Base-by-base conservation (phyloP, 2,329 filamentous ascomycete genomes). In the Fusarium pseudonygamai region DNA sequence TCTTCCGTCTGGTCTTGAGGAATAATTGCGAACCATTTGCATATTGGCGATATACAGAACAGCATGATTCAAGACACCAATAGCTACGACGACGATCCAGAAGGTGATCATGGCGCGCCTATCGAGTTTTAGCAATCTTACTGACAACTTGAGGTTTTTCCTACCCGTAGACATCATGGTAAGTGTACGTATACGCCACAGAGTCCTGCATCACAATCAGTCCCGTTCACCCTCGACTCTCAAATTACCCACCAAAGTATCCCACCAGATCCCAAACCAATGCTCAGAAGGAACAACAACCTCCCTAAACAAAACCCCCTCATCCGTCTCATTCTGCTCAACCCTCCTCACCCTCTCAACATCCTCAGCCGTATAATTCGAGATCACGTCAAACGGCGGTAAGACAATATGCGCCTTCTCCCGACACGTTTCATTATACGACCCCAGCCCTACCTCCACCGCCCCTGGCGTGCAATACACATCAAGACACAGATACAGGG, bases 161-260 rank as follows among this genome's bases (percentile, higher is more conserved):
- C n/a, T 75, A 84, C 82, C 81, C 81, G 45, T 85, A 85, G 7
- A 74, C 26, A 12, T 75, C 72, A 64, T 86, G 85, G 37, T 80
- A 70, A 2, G 64, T 53, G 26, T 79, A 75, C 5, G 82, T 80
- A 67, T 85, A 84, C 42, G 77, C 64, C 2, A 79, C 75, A 37
- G 82, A 79, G 22, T 81, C 81, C 83, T 83, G 37, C 7, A 16
- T 14, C 26, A 20, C 24, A 53, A 30, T 79, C 57, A 69, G 67
- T 28, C 20, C 6, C 3, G 45, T 26, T 6, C 34, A 28, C 18
- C 6, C 16, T 22, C 10, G 3, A 46, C 5, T 39, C n/a, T 22
- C 2, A 16, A 20, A 7, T 10, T 5, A 60, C 79, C 63, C 75
- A 79, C 83, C 67, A 86, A 73, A 10, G 85, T 85, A 52, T 82